Evolutionary conservation across 108 stramenopile genomes (phyloP).

Genomic region (Parietichytrium sp.): DNA sequence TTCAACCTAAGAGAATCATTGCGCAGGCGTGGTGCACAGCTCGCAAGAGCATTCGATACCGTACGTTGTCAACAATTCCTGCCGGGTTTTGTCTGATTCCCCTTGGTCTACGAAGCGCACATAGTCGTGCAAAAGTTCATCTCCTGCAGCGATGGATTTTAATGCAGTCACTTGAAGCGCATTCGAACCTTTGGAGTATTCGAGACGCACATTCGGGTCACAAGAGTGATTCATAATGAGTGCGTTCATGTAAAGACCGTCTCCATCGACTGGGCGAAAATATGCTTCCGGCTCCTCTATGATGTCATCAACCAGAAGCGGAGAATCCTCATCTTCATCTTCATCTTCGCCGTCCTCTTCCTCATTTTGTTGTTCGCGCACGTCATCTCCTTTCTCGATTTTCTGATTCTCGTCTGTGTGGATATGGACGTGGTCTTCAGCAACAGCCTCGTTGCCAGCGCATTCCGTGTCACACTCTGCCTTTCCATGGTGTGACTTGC

Average conservation of each 20-base stretch:
- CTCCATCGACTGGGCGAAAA: conserved; percentile 9
- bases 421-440: too few relatives aligned
- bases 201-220: conserved; percentile 18
- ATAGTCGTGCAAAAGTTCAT: conserved; percentile 25
- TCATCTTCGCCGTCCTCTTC: neutral
- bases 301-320: neutral
- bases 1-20: too few relatives aligned
- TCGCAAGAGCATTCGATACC: too few relatives aligned
- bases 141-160: neutral
- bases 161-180: neutral
- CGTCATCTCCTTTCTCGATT: too few relatives aligned
- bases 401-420: too few relatives aligned
- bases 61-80: too few relatives aligned
- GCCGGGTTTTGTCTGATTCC: too few relatives aligned
- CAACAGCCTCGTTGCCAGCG: too few relatives aligned
- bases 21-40: too few relatives aligned
- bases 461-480: too few relatives aligned
- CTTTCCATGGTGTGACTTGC: too few relatives aligned
- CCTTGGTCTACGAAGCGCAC: conserved; percentile 6
- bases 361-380: too few relatives aligned
- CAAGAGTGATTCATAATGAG: neutral
- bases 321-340: neutral
- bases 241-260: neutral
- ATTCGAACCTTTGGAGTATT: conserved; percentile 1
- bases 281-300: neutral